Percentiles rank a stretch among this genome's conserved stretches.
Evolutionary conservation across 371 early-diverging fungal species (phyloP).

Genomic region (Syncephalastrum racemosum): DNA sequence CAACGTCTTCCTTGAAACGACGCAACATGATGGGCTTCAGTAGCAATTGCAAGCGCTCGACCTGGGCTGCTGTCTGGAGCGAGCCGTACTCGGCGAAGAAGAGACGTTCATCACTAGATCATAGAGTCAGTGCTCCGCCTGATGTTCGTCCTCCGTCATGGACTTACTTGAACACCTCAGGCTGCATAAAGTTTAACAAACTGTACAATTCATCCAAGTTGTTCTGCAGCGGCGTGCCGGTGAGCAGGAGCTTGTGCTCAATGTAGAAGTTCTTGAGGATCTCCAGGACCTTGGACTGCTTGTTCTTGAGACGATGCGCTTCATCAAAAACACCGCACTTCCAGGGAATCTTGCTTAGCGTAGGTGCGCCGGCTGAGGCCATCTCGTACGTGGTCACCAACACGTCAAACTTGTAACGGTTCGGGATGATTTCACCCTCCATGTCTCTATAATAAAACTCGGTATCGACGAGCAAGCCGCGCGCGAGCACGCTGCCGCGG

Average conservation of each 20-base stretch:
- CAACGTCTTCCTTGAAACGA: slow-evolving; percentile 86
- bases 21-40: slow-evolving; percentile 77
- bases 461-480: slow-evolving; percentile 65
- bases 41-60: slow-evolving; percentile 65
- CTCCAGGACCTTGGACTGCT: slow-evolving; percentile 53
- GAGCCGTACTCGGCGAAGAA: slow-evolving; percentile 81
- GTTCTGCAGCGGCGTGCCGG: slow-evolving; percentile 89
- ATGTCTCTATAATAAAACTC: slow-evolving; percentile 72
- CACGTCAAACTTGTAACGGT: slow-evolving; percentile 78
- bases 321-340: slow-evolving; percentile 91
- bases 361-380: slow-evolving; percentile 67
- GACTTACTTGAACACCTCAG: slow-evolving; percentile 52
- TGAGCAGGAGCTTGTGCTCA: slow-evolving; percentile 48
- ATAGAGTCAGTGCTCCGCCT: neutral
- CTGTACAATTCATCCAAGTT: slow-evolving; percentile 91
- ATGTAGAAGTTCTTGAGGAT: slow-evolving; percentile 42
- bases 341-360: slow-evolving; percentile 82
- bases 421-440: slow-evolving; percentile 47
- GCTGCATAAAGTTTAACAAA: slow-evolving; percentile 90
- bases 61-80: slow-evolving; percentile 76
- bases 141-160: neutral
- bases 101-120: slow-evolving; percentile 58
- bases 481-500: slow-evolving; percentile 61
- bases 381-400: slow-evolving; percentile 88
- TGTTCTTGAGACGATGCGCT: slow-evolving; percentile 95